These are phyloP conservation scores for Triglochin maritima DNA, from an alignment of 106 monocot genomes.

Conservation along the genomic window DNA sequence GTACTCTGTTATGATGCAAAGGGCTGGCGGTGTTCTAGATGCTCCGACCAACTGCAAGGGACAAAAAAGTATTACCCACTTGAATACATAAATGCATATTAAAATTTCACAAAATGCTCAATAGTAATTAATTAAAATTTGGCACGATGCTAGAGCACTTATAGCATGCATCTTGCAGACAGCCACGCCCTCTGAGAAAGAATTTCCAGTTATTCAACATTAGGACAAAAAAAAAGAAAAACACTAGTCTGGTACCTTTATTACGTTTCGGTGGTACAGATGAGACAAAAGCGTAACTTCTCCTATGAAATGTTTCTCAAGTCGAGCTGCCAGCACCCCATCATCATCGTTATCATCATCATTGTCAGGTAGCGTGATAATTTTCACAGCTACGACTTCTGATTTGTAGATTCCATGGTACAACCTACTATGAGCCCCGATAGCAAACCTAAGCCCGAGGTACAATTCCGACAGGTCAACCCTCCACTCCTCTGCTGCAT, in stretches of 20 bases:
- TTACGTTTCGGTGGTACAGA: slow-evolving; percentile 59
- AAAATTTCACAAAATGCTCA: not conserved
- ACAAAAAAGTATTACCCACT: not conserved
- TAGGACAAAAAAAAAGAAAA: not conserved
- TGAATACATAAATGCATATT: not conserved
- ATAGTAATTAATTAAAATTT: not conserved
- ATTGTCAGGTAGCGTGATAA: slow-evolving; percentile 61
- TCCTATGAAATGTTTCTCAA: slow-evolving; percentile 78
- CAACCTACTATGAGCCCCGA: slow-evolving; percentile 76
- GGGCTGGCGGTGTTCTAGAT: slow-evolving; percentile 34
- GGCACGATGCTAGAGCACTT: not conserved
- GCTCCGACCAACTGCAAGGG: slow-evolving; percentile 60
- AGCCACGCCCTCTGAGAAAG: not conserved
- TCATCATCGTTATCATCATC: slow-evolving; percentile 56
- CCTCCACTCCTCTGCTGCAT: slow-evolving; percentile 44
- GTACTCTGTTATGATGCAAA: slow-evolving; percentile 68
- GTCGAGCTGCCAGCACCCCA: slow-evolving; percentile 25
- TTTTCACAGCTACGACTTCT: slow-evolving; percentile 68
- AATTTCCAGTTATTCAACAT: not conserved
- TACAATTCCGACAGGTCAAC: slow-evolving; percentile 63
- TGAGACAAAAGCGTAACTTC: slow-evolving; percentile 62
- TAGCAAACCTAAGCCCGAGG: slow-evolving; percentile 64
- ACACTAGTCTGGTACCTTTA: slow-evolving; percentile 49
- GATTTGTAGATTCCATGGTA: slow-evolving; percentile 72
- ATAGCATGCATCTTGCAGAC: not conserved